phyloP scores from a whole-genome alignment of 192 early-diverging fungal genomes.

The Rhizophagus sp. region DNA sequence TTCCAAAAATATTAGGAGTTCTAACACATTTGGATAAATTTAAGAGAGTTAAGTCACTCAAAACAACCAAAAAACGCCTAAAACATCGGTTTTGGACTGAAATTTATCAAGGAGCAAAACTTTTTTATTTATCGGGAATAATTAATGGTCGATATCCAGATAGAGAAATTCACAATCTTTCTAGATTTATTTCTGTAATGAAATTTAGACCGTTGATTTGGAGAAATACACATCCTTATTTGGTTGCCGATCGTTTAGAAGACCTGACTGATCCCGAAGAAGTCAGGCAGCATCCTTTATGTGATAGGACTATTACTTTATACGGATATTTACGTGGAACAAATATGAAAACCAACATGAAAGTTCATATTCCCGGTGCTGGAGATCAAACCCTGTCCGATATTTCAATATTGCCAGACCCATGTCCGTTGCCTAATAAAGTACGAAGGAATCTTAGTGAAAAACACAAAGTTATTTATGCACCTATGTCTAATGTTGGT shows the following conservation, averaged over 20 bases:
- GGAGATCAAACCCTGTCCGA: constrained; percentile 83
- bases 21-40: constrained; percentile 96
- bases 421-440: constrained; percentile 97
- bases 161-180: constrained; percentile 91
- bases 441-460: constrained; percentile 86
- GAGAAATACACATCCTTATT: constrained; percentile 97
- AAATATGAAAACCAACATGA: constrained; percentile 83
- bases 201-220: constrained; percentile 96
- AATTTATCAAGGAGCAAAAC: constrained; percentile 98
- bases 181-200: constrained; percentile 97
- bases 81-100: constrained; percentile 99
- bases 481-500: constrained; percentile 97
- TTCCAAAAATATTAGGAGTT: constrained; percentile 98
- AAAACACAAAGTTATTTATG: constrained; percentile 95
- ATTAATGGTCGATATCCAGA: constrained; percentile 94
- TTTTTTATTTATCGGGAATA: constrained; percentile 96
- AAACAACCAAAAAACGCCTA: constrained; percentile 86
- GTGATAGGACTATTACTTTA: constrained; percentile 89
- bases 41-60: constrained; percentile 89
- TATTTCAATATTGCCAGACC: constrained; percentile 82
- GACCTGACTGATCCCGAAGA: constrained; percentile 93
- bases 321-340: constrained; percentile 97
- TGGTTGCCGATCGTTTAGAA: constrained; percentile 95
- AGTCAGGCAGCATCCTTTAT: constrained; percentile 77
- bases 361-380: constrained; percentile 94